Conservation (phyloP, 2,329 filamentous ascomycete species). For the Corinectria fuckeliana region DNA sequence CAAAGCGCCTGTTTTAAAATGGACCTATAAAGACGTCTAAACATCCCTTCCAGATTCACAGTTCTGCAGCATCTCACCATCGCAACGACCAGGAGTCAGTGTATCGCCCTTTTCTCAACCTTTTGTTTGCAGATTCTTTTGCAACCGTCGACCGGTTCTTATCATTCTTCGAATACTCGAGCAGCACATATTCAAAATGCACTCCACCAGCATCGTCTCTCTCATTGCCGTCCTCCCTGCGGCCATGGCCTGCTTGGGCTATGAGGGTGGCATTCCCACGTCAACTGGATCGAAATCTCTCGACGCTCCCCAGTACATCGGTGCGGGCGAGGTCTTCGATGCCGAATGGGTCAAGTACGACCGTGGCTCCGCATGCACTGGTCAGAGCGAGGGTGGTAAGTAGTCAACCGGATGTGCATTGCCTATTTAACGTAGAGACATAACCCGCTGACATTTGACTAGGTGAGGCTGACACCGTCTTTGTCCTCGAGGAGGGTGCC, state of each 20-base stretch:
- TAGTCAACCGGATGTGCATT: not conserved
- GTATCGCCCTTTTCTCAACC: not conserved
- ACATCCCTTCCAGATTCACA: not conserved
- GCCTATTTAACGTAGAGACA: too few species aligned
- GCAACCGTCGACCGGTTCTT: not conserved
- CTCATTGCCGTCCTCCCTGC: conserved; percentile 29
- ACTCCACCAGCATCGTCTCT: conserved; percentile 21
- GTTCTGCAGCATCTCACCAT: not conserved
- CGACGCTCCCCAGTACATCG: conserved; percentile 40
- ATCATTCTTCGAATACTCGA: not conserved
- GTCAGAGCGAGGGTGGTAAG: conserved; percentile 51
- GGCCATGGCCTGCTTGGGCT: conserved; percentile 41
- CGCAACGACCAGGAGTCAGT: not conserved
- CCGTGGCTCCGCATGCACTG: conserved; percentile 50
- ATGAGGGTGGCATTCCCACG: conserved; percentile 40
- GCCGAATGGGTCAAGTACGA: conserved; percentile 47
- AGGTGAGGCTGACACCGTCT: conserved; percentile 46
- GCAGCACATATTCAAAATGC: conserved; percentile 24
- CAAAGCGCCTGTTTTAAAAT: too few species aligned
- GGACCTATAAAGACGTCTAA: not conserved
- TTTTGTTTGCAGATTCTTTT: not conserved
- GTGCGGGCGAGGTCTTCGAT: conserved; percentile 38
- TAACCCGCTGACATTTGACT: too few species aligned
- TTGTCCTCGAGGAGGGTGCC: conserved; percentile 49
- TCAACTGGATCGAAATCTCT: conserved; percentile 38